Conservation (phyloP, 495 filamentous ascomycete species). For the Astrothelium macrocarpum region DNA sequence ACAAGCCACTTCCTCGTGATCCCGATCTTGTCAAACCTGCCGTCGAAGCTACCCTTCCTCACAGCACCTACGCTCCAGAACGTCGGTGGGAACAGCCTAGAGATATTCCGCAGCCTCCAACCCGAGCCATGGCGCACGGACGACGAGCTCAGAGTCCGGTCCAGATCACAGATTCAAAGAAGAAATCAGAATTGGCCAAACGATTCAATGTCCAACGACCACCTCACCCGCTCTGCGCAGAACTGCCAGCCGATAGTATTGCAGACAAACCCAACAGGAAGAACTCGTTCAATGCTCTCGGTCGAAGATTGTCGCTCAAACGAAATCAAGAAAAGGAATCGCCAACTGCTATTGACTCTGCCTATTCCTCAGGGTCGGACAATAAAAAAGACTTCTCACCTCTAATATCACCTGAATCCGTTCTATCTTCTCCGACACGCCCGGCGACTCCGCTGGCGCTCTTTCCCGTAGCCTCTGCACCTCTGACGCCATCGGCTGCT, state of each 20-base stretch:
- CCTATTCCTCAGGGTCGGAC: constrained; percentile 2
- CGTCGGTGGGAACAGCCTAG: constrained; percentile 5
- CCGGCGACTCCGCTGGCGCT: constrained; percentile 8
- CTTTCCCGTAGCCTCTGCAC: constrained; percentile 7
- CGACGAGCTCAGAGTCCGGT: background rate
- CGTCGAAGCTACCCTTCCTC: constrained; percentile 5
- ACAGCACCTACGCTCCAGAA: background rate
- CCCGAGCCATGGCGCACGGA: background rate
- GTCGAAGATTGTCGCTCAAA: background rate
- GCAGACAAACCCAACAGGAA: background rate
- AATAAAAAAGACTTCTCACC: background rate
- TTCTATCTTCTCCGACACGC: background rate
- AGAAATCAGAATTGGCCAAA: background rate
- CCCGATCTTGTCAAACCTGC: constrained; percentile 9
- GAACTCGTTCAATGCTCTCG: background rate
- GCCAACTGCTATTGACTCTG: background rate
- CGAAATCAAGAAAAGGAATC: background rate
- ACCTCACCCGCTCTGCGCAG: background rate
- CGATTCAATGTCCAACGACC: background rate
- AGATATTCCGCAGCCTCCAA: background rate
- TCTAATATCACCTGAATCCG: background rate
- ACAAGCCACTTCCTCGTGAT: constrained; percentile 8
- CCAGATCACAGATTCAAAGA: background rate
- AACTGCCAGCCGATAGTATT: background rate
- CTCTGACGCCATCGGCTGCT: constrained; percentile 9